Base-by-base conservation (phyloP, 192 early-diverging fungal genomes). In the Ambispora gerdemannii region DNA sequence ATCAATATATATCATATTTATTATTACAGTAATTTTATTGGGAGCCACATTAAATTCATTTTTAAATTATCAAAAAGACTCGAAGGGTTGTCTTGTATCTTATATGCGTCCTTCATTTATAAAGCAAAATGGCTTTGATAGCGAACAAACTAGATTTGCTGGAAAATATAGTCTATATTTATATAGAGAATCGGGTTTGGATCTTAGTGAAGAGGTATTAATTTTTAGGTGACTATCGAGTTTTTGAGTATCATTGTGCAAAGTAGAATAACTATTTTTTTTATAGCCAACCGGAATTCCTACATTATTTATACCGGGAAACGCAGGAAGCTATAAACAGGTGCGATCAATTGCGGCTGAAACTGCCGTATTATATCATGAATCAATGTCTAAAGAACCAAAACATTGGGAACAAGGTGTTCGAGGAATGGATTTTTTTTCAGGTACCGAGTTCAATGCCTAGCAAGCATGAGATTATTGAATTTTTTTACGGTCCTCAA, bases 321-420 rank as follows among this genome's bases (percentile, higher is more conserved):
- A 97, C 68, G 93, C 95, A 27, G 96, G 96, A 19, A 94, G 91
- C 70, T 90, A 90, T 67, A 91, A 91, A 72, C 96, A 98, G 79
- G 84, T 91, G 8, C 81, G 92, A 25, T 93, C 92, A 19, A 82
- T 98, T 20, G 94, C 92, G 4, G 81, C 89, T n/a, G 87, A 89
- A 28, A 75, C 91, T 7, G 75, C 90, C 17, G 67, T 71, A 2
- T 80, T 84, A 33, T 89, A 86, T 74, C 82, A 84, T 49, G 77
- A 87, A 24, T 58, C 70, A 20, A 50, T 78, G 43, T 76, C 77
- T 13, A 50, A 64, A 22, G 55, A 78, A 27, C 19, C 19, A 8
- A 66, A 59, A 24, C 50, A 20, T 2, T 52, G 59, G 64, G 68
- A 74, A 17, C 73, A 71, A 20, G 76, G 81, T 6, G 66, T 78